Base-by-base conservation (phyloP, 257 asterid genomes). In the Galeopsis tetrahit region DNA sequence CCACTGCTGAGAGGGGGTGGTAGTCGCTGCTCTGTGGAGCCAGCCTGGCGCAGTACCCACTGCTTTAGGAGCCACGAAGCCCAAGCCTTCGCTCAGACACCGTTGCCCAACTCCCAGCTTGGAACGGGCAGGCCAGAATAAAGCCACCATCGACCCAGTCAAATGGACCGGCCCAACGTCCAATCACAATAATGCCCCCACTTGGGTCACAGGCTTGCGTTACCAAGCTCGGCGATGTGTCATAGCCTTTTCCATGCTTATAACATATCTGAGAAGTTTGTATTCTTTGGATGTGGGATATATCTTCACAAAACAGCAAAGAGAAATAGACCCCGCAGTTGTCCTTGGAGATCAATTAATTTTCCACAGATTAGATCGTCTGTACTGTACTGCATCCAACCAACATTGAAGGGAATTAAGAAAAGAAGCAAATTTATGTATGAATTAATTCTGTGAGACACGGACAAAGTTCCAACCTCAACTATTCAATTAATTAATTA, bases 1-100 rank as follows among this genome's bases (percentile, higher is more conserved):
- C 62, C 62, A 56, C 62, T 56, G 61, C n/a, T 0, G 5, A 10
- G 61, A 55, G 61, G 6, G 61, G 61, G 61, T 7, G 35, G 61
- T 55, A 7, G 1, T 21, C 62, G 61, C 61, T 55, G 61, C 61
- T 55, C 59, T 53, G 59, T 53, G 59, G 59, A 53, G 28, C 59
- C 59, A 53, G 59, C 59, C 59, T 53, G 59, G 61, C 61, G 61
- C 61, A 21, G 2, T 55, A 14, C 61, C 61, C 62, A 21, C 62
- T 36, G 14, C 62, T 56, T 28, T 56, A 56, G 62, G 62, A 9
- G 36, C 32, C 38, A 56, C 62, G 62, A 56, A 3, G 62, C 62
- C 62, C 62, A 21, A 21, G 62, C 62, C 9, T 56, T 28, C 62
- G 62, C 62, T 8, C 35, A 7, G 38, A 10, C 62, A n/a, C 8